Evolutionary conservation across 1,284 basidiomycete species (phyloP).

Genomic region (Earliella scabrosa): DNA sequence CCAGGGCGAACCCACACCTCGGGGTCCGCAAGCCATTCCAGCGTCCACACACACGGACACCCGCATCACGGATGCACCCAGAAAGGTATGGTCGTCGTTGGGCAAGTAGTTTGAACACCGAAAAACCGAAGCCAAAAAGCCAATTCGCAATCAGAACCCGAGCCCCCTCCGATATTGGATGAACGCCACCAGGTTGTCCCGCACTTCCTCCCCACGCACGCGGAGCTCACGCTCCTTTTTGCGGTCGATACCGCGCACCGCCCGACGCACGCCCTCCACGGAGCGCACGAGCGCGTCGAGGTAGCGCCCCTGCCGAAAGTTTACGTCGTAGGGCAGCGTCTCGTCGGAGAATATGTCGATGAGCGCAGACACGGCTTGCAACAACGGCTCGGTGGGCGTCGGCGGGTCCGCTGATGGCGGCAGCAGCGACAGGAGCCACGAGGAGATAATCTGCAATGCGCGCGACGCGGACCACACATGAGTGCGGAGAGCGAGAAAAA

Average conservation of each 20-base stretch:
- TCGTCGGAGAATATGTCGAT: slow-evolving; percentile 98
- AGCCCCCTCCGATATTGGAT: slow-evolving; percentile 81
- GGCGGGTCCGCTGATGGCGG: slow-evolving; percentile 44
- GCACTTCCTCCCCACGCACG: slow-evolving; percentile 71
- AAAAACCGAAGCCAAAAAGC: slow-evolving; percentile 12
- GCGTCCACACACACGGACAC: background rate
- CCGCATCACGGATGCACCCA: background rate
- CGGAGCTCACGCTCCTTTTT: slow-evolving; percentile 46
- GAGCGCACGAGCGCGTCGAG: slow-evolving; percentile 45
- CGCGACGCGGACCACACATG: slow-evolving; percentile 2
- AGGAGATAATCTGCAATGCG: slow-evolving; percentile 61
- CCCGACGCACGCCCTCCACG: slow-evolving; percentile 48
- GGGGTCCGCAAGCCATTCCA: no score
- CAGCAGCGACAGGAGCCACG: slow-evolving; percentile 67
- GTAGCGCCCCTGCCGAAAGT: slow-evolving; percentile 64
- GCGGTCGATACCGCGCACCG: slow-evolving; percentile 48
- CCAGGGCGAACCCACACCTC: background rate
- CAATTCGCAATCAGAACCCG: slow-evolving; percentile 39
- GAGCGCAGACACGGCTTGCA: slow-evolving; percentile 85
- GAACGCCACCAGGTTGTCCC: slow-evolving; percentile 89
- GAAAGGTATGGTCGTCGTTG: slow-evolving; percentile 16
- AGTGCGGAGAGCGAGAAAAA: slow-evolving; percentile 22
- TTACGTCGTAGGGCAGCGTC: slow-evolving; percentile 77
- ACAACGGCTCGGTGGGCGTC: slow-evolving; percentile 69
- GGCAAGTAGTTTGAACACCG: slow-evolving; percentile 19